These are phyloP conservation scores for Entomortierella parvispora DNA, from an alignment of 192 early-diverging fungal genomes.

Conservation along the genomic window DNA sequence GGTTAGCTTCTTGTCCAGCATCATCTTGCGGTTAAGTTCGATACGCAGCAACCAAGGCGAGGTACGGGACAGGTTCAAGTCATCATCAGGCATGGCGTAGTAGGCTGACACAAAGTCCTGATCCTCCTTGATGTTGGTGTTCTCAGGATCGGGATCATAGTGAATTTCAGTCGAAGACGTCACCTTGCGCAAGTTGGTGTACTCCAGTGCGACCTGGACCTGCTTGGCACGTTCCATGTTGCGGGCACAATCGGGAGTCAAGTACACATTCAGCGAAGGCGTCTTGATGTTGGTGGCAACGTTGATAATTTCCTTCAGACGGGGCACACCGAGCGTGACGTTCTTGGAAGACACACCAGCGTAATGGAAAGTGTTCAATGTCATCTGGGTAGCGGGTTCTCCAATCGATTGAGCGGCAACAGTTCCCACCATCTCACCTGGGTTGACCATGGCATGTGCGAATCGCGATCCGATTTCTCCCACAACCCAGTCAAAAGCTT, in stretches of 20 bases:
- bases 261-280: conserved; percentile 82
- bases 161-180: conserved; percentile 92
- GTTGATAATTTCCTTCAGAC: conserved; percentile 99
- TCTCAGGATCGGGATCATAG: conserved; percentile 91
- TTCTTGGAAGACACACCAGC: conserved; percentile 98
- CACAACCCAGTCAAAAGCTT: conserved; percentile 94
- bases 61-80: conserved; percentile 63
- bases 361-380: conserved; percentile 99
- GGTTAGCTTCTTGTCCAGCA: conserved; percentile 89
- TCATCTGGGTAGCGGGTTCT: conserved; percentile 99
- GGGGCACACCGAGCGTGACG: conserved; percentile 97
- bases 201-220: conserved; percentile 87
- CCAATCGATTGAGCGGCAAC: conserved; percentile 99
- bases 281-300: conserved; percentile 97
- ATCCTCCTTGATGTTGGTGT: conserved; percentile 88
- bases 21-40: conserved; percentile 80
- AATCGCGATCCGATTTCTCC: conserved; percentile 95
- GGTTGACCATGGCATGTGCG: conserved; percentile 88
- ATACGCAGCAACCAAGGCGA: conserved; percentile 85
- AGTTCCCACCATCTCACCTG: conserved; percentile 98
- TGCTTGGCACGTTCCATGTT: conserved; percentile 88
- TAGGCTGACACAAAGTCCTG: conserved; percentile 89
- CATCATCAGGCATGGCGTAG: conserved; percentile 84
- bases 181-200: conserved; percentile 90
- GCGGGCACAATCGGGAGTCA: conserved; percentile 74